phyloP scores from a whole-genome alignment of 139 green algal species.

The Tetradesmus lagerheimii region DNA sequence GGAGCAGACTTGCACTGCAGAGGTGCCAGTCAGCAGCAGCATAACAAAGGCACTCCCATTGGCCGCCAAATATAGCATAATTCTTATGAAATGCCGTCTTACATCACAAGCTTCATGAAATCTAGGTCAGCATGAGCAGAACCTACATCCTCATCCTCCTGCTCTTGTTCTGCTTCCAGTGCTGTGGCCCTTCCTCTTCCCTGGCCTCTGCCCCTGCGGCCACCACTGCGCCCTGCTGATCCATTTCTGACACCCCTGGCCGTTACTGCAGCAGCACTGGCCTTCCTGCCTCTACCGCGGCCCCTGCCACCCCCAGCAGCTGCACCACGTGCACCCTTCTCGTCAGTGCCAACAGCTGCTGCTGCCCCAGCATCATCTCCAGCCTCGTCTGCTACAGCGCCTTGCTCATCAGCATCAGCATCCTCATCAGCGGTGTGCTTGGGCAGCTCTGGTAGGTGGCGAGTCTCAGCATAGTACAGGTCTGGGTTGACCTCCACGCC shows the following conservation, averaged over 20 bases:
- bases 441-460: conserved; percentile 13
- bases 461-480: conserved; percentile 50
- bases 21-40: background rate
- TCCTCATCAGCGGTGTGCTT: background rate
- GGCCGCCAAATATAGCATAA: background rate
- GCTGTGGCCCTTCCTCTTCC: no score
- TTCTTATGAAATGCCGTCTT: background rate
- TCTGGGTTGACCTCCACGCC: conserved; percentile 56
- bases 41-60: background rate
- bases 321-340: background rate
- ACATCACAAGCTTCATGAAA: conserved; percentile 21
- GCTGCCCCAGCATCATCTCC: background rate
- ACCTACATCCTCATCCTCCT: conserved; percentile 14
- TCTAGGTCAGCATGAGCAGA: conserved; percentile 23
- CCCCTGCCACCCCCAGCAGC: background rate
- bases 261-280: background rate
- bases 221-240: background rate
- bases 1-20: background rate
- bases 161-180: background rate
- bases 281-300: background rate
- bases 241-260: background rate
- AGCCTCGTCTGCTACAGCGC: background rate
- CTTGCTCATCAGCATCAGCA: background rate
- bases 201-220: background rate
- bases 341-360: background rate